Base-by-base conservation (phyloP, 768 basidiomycete species). In the Psilocybe azurescens region DNA sequence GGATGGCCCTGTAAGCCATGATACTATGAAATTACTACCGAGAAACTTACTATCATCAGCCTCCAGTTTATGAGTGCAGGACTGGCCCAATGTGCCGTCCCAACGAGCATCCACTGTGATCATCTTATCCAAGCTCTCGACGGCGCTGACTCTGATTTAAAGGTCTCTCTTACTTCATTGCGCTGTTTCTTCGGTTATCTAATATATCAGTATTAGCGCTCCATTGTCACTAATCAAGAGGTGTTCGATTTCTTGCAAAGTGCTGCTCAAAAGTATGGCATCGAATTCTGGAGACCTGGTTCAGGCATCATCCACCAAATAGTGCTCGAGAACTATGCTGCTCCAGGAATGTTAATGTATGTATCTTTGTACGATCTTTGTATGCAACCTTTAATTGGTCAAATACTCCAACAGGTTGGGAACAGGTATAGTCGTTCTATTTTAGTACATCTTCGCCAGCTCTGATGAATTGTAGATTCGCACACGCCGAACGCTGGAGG, bases 401-500 rank as follows among this genome's bases (percentile, higher is more conserved):
- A 65, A 16, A 52, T 32, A 55, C 44, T 58, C 56, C 49, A 46
- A 36, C 64, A 93, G 91, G 92, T 77, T 94, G 41, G 93, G 93
- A 57, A 94, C 93, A 69, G 92, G 91, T 91, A 67, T 65, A 67
- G 8, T 29, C 6, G 16, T 20, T 54, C 28, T 58, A 36, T 33
- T 16, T 41, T 14, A 30, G 1, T 24, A 30, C 48, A 65, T 62
- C n/a, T 44, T n/a, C 33, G 6, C 33, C 33, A 11, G 8, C n/a
- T 32, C 61, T 53, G 29, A 63, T 29, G 18, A 36, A 8, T 57
- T 60, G 65, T 74, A 88, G 97, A 99, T 75, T 96, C 94, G 24
- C 97, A 99, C 75, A 99, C 97, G 1, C 97, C 97, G 1, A 99
- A 99, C 73, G 97, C 97, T 55, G 95, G 97, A 58, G 97, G 97